phyloP scores from a whole-genome alignment of 257 asterid species.

The Hygrophila difformis region DNA sequence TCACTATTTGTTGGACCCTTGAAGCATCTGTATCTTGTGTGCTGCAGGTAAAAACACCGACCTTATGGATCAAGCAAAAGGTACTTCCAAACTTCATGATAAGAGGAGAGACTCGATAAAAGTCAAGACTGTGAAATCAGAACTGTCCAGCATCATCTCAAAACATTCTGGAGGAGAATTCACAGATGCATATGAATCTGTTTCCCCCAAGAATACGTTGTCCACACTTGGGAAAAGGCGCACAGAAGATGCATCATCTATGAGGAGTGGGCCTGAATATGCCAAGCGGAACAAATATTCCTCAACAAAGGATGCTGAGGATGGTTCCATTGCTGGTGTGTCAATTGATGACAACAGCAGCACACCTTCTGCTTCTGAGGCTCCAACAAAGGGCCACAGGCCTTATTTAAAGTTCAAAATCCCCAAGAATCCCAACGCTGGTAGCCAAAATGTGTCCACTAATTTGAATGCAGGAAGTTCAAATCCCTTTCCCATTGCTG shows the following conservation, averaged over 20 bases:
- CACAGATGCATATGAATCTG: conserved; percentile 31
- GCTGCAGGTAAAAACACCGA: conserved; percentile 28
- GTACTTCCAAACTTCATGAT: conserved; percentile 29
- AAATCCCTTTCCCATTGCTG: conserved; percentile 31
- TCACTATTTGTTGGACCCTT: no score
- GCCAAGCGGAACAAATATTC: conserved; percentile 36
- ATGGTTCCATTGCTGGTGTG: conserved; percentile 28
- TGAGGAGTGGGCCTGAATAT: conserved; percentile 30
- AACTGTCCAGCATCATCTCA: conserved; percentile 19
- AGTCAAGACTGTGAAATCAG: conserved; percentile 26
- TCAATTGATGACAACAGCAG: conserved; percentile 30
- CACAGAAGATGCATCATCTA: conserved; percentile 31
- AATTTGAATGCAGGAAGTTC: conserved; percentile 20
- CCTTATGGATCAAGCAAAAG: conserved; percentile 32
- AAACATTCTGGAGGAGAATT: conserved; percentile 26
- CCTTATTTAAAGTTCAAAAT: conserved; percentile 65
- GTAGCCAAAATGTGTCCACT: conserved; percentile 29
- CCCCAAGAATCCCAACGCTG: conserved; percentile 55
- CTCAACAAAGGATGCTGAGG: conserved; percentile 25
- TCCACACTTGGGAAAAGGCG: conserved; percentile 41
- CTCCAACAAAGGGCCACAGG: conserved; percentile 43
- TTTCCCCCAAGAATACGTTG: conserved; percentile 34
- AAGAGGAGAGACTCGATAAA: conserved; percentile 27
- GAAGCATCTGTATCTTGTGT: background rate
- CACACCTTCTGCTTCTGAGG: conserved; percentile 25